These are phyloP conservation scores for Cladosporium velox DNA, from an alignment of 2,329 filamentous ascomycete species.

Conservation along the genomic window DNA sequence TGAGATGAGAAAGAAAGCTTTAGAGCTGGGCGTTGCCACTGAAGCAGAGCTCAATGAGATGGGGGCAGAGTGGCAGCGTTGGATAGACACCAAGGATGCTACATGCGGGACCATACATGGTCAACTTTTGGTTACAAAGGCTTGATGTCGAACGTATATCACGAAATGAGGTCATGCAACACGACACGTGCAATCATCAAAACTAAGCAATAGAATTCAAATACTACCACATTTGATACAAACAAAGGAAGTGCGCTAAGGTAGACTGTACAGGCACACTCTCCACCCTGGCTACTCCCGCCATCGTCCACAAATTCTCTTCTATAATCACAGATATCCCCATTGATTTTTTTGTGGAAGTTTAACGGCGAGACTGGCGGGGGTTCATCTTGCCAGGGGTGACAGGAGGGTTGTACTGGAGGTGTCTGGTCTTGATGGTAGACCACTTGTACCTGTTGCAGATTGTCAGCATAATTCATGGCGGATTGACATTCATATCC, in stretches of 20 bases:
- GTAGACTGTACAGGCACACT: conserved; percentile 23
- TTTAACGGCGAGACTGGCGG: conserved; percentile 21
- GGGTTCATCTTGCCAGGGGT: conserved; percentile 21
- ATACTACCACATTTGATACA: conserved; percentile 23
- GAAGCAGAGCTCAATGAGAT: conserved; percentile 45
- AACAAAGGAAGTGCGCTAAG: conserved; percentile 22
- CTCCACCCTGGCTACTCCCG: conserved; percentile 16
- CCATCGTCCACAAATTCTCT: conserved; percentile 13
- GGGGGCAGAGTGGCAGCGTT: conserved; percentile 42
- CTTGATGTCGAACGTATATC: background rate
- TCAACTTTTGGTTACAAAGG: conserved; percentile 39
- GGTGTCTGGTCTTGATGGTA: conserved; percentile 91
- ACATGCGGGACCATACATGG: conserved; percentile 47
- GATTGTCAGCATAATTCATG: conserved; percentile 33
- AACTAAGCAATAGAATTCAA: conserved; percentile 14
- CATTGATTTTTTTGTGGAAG: background rate
- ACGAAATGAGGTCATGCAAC: background rate
- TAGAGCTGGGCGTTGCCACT: conserved; percentile 42
- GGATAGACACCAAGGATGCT: conserved; percentile 46
- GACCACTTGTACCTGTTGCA: conserved; percentile 84
- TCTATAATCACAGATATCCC: conserved; percentile 16
- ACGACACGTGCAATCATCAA: background rate
- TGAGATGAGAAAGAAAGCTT: conserved; percentile 37
- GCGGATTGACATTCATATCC: background rate
- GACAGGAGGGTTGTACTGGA: conserved; percentile 22